Conservation (phyloP, 345 rosid genomes). For the Zanthoxylum bungeanum region DNA sequence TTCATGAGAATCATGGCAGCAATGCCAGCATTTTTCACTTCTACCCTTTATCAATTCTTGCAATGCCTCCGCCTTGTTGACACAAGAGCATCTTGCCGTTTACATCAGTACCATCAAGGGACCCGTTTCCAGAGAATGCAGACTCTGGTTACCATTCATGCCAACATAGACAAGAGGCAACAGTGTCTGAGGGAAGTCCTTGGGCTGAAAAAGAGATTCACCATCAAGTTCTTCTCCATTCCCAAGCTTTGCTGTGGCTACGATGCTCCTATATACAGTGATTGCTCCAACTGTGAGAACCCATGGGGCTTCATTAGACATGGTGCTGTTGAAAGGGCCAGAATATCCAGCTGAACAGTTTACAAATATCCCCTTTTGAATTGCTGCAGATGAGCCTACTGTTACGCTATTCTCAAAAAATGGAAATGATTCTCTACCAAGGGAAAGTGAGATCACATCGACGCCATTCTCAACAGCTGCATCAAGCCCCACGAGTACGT, state of each 20-base stretch:
- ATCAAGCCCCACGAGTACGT: conserved; percentile 49
- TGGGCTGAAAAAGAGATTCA: conserved; percentile 41
- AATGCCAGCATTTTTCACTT: conserved; percentile 38
- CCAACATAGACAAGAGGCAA: conserved; percentile 45
- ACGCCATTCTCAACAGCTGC: conserved; percentile 56
- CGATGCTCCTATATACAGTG: conserved; percentile 50
- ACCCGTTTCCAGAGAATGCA: conserved; percentile 25
- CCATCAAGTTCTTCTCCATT: conserved; percentile 32
- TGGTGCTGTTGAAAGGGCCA: conserved; percentile 33
- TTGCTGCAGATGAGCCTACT: conserved; percentile 59
- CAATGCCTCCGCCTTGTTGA: conserved; percentile 28
- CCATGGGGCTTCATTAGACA: conserved; percentile 58
- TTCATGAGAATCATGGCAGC: conserved; percentile 32
- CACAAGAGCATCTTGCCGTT: conserved; percentile 36
- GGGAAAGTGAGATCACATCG: conserved; percentile 44
- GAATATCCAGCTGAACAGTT: conserved; percentile 46
- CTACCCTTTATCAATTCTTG: conserved; percentile 24
- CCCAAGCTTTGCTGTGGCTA: conserved; percentile 42
- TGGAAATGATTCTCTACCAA: conserved; percentile 38
- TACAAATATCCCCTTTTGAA: conserved; percentile 55
- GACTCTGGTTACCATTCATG: conserved; percentile 19
- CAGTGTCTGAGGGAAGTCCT: conserved; percentile 17
- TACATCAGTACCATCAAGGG: conserved; percentile 21
- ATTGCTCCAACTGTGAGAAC: conserved; percentile 63
- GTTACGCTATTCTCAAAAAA: conserved; percentile 43